Conservation (phyloP, 2,329 filamentous ascomycete genomes). For the Talaromyces islandicus region DNA sequence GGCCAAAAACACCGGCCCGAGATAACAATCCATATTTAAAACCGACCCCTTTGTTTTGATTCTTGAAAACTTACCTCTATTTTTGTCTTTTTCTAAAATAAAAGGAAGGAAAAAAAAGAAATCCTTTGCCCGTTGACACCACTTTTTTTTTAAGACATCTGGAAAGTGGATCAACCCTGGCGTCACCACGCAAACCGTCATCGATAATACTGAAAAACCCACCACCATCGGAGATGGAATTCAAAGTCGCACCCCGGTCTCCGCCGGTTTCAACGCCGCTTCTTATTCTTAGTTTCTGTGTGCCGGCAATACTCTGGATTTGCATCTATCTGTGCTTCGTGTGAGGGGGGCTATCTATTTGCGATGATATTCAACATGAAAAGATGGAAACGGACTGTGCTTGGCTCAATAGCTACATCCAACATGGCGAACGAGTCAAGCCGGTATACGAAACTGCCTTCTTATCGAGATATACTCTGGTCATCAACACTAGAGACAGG, state of each 20-base stretch:
- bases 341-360: neutral
- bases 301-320: conserved; percentile 9
- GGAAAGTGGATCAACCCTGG: neutral
- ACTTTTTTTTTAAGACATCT: neutral
- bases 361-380: neutral
- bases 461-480: neutral
- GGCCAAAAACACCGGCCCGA: neutral
- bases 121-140: neutral
- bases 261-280: neutral
- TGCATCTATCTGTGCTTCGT: conserved; percentile 11
- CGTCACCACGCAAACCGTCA: neutral
- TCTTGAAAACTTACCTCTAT: neutral
- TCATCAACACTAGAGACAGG: neutral
- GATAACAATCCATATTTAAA: neutral
- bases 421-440: neutral
- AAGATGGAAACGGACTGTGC: neutral
- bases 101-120: no score
- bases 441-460: neutral
- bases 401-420: neutral
- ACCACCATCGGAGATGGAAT: conserved; percentile 1
- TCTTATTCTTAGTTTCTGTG: conserved; percentile 3
- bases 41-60: neutral
- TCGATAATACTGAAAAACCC: neutral
- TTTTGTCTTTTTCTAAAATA: neutral
- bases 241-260: neutral